A percentile compares a stretch with the other conserved stretches of the same genome.
These are phyloP conservation scores for Tylopilus sp. DNA, from an alignment of 1,284 basidiomycete species.

Conservation along the genomic window DNA sequence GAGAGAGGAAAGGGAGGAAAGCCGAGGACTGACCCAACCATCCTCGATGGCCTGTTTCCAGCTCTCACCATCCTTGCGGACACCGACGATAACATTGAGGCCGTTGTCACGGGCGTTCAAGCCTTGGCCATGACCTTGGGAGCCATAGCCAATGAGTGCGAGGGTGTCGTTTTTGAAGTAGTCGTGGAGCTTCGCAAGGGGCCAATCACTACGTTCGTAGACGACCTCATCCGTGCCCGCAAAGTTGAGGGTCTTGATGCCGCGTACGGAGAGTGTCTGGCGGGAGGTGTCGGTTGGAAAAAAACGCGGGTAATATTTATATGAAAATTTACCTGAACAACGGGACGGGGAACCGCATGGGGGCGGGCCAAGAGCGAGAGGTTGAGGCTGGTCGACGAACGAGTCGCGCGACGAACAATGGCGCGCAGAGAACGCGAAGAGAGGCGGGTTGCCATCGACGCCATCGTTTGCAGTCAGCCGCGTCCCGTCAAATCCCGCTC, in stretches of 20 bases:
- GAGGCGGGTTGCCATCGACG: slow-evolving; percentile 22
- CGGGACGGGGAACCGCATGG: slow-evolving; percentile 38
- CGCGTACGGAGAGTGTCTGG: slow-evolving; percentile 50
- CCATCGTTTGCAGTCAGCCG: slow-evolving; percentile 12
- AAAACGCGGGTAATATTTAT: not conserved
- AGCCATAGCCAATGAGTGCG: slow-evolving; percentile 98
- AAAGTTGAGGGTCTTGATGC: slow-evolving; percentile 97
- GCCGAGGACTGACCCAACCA: slow-evolving; percentile 74
- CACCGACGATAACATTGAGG: slow-evolving; percentile 97
- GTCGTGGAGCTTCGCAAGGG: slow-evolving; percentile 94
- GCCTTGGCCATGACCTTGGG: slow-evolving; percentile 98
- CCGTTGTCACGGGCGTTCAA: slow-evolving; percentile 99
- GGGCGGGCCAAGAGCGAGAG: slow-evolving; percentile 71
- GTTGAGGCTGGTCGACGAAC: slow-evolving; percentile 30
- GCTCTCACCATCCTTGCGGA: slow-evolving; percentile 93
- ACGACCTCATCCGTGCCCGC: slow-evolving; percentile 94
- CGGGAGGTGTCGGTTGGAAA: slow-evolving; percentile 9
- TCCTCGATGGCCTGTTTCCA: slow-evolving; percentile 97
- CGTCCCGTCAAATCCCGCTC: not conserved
- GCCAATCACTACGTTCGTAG: slow-evolving; percentile 99
- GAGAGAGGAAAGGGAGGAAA: not conserved
- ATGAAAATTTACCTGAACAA: slow-evolving; percentile 43
- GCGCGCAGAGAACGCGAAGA: slow-evolving; percentile 23
- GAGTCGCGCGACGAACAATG: slow-evolving; percentile 22
- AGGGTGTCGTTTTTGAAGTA: slow-evolving; percentile 99